phyloP scores from a whole-genome alignment of 768 basidiomycete genomes.

The Suillus placidus region DNA sequence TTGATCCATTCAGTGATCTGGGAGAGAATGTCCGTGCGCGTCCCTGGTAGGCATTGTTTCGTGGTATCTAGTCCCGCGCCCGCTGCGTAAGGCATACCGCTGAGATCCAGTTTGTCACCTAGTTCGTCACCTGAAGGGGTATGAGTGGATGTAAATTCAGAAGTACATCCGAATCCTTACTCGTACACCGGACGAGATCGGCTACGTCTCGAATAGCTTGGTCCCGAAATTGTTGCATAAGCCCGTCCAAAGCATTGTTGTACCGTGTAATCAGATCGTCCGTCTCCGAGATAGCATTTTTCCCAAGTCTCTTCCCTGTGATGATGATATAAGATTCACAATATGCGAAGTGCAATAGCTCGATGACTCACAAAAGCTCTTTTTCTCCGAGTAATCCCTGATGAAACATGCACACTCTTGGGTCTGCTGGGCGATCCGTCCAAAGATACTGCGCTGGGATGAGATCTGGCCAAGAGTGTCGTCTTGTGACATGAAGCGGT shows the following conservation, averaged over 20 bases:
- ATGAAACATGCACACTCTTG: constrained; percentile 33
- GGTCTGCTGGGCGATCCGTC: constrained; percentile 21
- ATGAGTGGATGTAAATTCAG: background rate
- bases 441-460: background rate
- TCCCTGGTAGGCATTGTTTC: constrained; percentile 20
- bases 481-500: constrained; percentile 2
- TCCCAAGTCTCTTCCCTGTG: constrained; percentile 4
- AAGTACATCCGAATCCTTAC: background rate
- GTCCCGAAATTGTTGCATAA: constrained; percentile 8
- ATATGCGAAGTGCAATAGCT: background rate
- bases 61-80: constrained; percentile 5
- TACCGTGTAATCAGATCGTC: background rate
- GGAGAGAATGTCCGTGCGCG: constrained; percentile 16
- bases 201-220: background rate
- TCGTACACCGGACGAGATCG: background rate
- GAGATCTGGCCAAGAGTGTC: background rate
- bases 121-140: background rate
- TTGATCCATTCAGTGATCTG: constrained; percentile 21
- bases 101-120: background rate
- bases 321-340: background rate
- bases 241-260: background rate
- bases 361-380: constrained; percentile 20
- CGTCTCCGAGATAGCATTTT: background rate
- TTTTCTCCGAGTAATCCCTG: constrained; percentile 25
- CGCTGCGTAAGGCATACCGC: constrained; percentile 1